Evolutionary conservation across 352 stramenopile genomes (phyloP).

Genomic region (Elongisporangium undulatum): DNA sequence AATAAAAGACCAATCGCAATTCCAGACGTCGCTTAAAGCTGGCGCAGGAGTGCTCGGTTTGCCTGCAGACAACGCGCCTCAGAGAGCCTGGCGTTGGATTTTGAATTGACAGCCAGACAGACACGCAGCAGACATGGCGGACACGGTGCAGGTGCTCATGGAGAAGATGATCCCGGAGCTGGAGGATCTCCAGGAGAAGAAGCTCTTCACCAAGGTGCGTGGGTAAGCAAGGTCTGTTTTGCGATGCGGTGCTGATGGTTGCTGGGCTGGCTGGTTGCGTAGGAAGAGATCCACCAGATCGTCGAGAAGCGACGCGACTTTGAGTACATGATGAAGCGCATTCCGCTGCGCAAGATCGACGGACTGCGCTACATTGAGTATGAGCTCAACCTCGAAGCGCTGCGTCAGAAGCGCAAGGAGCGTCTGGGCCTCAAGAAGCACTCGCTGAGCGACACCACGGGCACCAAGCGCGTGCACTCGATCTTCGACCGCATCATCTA

Average conservation of each 20-base stretch:
- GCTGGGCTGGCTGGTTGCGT: neutral
- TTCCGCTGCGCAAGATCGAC: conserved; percentile 89
- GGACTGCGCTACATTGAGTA: conserved; percentile 93
- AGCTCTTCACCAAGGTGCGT: conserved; percentile 58
- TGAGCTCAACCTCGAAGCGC: conserved; percentile 89
- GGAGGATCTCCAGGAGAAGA: conserved; percentile 87
- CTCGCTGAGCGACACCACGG: conserved; percentile 67
- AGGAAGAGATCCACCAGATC: conserved; percentile 89
- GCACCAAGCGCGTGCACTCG: conserved; percentile 67
- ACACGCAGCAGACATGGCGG: conserved; percentile 66
- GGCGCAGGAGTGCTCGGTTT: neutral
- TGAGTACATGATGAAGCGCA: conserved; percentile 90
- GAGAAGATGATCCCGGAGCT: conserved; percentile 94
- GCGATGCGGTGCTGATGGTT: neutral
- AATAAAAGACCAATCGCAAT: conserved; percentile 8
- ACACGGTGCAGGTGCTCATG: conserved; percentile 91
- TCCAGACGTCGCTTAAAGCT: neutral
- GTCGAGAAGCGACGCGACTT: conserved; percentile 87
- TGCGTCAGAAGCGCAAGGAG: conserved; percentile 82
- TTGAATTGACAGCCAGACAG: neutral
- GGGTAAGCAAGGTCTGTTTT: conserved; percentile 11
- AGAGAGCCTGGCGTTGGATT: neutral
- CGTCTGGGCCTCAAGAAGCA: conserved; percentile 63
- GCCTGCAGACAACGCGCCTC: neutral
- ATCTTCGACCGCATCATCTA: conserved; percentile 87